Evolutionary conservation across 805 yeast genomes (phyloP).

Genomic region (Brettanomyces sp.): DNA sequence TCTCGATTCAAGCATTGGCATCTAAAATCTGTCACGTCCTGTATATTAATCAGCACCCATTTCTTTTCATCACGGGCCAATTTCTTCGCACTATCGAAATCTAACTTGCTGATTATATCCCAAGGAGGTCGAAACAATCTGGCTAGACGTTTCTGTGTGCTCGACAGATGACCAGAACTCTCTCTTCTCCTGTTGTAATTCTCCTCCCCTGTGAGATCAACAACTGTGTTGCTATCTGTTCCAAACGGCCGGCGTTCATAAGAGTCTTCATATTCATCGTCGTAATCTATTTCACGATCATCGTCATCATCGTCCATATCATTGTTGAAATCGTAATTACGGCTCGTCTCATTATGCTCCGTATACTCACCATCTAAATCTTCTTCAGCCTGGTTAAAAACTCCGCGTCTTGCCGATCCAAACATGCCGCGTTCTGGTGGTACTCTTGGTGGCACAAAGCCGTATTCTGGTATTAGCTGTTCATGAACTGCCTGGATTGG

Average conservation of each 20-base stretch:
- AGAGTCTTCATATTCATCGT: constrained; percentile 27
- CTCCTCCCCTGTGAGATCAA: constrained; percentile 22
- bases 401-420: constrained; percentile 38
- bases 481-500: constrained; percentile 76
- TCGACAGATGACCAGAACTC: constrained; percentile 21
- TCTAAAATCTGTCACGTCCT: constrained; percentile 73
- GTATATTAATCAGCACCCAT: constrained; percentile 86
- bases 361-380: constrained; percentile 26
- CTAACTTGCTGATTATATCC: constrained; percentile 64
- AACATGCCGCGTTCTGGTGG: constrained; percentile 26
- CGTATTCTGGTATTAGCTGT: constrained; percentile 29
- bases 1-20: constrained; percentile 91
- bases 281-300: constrained; percentile 20
- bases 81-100: constrained; percentile 64
- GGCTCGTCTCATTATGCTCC: constrained; percentile 29
- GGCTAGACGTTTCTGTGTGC: constrained; percentile 63
- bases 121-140: constrained; percentile 87
- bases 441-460: neutral
- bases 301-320: constrained; percentile 27
- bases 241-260: constrained; percentile 25
- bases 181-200: constrained; percentile 16
- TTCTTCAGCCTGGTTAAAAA: constrained; percentile 48
- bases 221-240: constrained; percentile 25
- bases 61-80: constrained; percentile 55
- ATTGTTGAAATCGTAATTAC: constrained; percentile 30